Evolutionary conservation across 345 rosid species (phyloP).

Genomic region (Heritiera fomes): DNA sequence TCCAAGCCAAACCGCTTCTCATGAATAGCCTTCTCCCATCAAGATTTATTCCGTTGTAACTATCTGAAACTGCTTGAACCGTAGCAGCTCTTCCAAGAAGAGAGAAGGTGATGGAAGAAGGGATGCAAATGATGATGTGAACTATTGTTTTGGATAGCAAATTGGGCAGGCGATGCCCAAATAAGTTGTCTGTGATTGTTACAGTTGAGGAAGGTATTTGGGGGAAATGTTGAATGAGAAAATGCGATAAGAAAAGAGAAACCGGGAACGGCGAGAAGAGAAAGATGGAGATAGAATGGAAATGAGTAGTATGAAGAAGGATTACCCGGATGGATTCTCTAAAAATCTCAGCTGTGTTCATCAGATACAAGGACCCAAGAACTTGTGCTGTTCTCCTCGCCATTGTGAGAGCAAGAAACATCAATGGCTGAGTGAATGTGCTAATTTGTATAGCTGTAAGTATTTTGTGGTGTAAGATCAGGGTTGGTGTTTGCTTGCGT

Average conservation of each 20-base stretch:
- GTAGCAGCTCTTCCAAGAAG: slow-evolving; percentile 36
- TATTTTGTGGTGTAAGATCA: neutral
- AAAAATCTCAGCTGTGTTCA: slow-evolving; percentile 27
- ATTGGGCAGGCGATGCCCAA: slow-evolving; percentile 16
- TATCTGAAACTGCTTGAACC: slow-evolving; percentile 38
- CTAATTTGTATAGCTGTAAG: neutral
- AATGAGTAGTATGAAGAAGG: slow-evolving; percentile 34
- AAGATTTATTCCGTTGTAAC: slow-evolving; percentile 29
- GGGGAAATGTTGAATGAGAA: slow-evolving; percentile 28
- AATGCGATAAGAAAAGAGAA: slow-evolving; percentile 35
- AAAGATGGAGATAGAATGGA: slow-evolving; percentile 33
- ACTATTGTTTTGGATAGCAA: slow-evolving; percentile 24
- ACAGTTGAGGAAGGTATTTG: slow-evolving; percentile 18
- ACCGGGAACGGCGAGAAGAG: slow-evolving; percentile 36
- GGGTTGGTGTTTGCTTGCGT: neutral
- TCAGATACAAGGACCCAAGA: slow-evolving; percentile 23
- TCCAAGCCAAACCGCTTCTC: slow-evolving; percentile 31
- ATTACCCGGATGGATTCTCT: slow-evolving; percentile 39
- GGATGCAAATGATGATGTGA: slow-evolving; percentile 33
- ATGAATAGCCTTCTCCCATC: slow-evolving; percentile 28
- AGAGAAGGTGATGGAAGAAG: slow-evolving; percentile 32
- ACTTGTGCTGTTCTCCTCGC: slow-evolving; percentile 21
- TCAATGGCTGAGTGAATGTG: slow-evolving; percentile 9
- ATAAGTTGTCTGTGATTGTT: slow-evolving; percentile 17
- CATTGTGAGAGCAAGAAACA: slow-evolving; percentile 7